Evolutionary conservation across 768 basidiomycete genomes (phyloP).

Genomic region (Boletus patriciae): DNA sequence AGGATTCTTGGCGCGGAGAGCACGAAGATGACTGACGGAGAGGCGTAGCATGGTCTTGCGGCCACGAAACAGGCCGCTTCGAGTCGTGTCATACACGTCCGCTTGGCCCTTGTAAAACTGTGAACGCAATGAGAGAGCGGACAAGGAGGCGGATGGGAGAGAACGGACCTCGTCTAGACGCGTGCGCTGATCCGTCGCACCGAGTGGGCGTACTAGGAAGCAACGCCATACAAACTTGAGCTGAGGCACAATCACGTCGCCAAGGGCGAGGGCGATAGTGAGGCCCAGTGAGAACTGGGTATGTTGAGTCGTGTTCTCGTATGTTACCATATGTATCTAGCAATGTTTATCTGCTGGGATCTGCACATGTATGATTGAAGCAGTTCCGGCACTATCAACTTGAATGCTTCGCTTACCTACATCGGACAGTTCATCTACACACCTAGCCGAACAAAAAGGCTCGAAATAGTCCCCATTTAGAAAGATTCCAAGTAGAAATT

Average conservation of each 20-base stretch:
- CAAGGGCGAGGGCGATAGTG: constrained; percentile 22
- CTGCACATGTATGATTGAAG: too few species aligned
- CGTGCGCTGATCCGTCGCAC: constrained; percentile 40
- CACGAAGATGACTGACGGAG: constrained; percentile 59
- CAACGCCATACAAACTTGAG: constrained; percentile 52
- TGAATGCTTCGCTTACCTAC: too few species aligned
- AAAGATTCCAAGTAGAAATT: background rate
- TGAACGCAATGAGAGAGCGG: constrained; percentile 21
- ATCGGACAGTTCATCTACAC: too few species aligned
- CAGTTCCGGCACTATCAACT: too few species aligned
- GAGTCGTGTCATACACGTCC: constrained; percentile 69
- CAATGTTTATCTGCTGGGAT: too few species aligned
- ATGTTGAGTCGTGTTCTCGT: too few species aligned
- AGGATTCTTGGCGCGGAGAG: constrained; percentile 41
- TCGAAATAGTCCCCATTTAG: too few species aligned
- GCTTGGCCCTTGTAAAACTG: constrained; percentile 71
- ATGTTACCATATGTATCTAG: too few species aligned
- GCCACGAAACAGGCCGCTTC: constrained; percentile 60
- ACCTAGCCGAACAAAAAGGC: too few species aligned
- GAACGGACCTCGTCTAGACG: constrained; percentile 44
- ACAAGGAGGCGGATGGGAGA: too few species aligned
- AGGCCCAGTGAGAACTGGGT: too few species aligned
- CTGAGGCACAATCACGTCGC: constrained; percentile 36
- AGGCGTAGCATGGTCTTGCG: constrained; percentile 73
- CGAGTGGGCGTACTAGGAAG: constrained; percentile 47